A percentile compares a stretch with the other conserved stretches of the same genome.
Conservation (phyloP, 2,329 filamentous ascomycete species). For the Trichoderma polysporum region DNA sequence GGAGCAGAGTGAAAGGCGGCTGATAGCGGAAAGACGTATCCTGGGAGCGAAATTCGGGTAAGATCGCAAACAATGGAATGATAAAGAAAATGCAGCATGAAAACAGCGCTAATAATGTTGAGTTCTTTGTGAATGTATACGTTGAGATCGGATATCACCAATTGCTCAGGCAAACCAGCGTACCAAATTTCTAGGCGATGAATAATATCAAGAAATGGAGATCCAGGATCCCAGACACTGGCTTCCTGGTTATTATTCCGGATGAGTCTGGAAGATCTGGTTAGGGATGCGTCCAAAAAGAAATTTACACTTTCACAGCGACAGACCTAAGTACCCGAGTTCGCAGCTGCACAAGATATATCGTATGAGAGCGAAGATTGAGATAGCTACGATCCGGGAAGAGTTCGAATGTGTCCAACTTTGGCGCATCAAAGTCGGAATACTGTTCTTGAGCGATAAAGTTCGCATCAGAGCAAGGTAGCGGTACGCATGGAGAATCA, state of each 20-base stretch:
- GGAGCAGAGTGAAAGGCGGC: constrained; percentile 1
- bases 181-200: neutral
- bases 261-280: neutral
- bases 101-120: constrained; percentile 1
- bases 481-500: neutral
- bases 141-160: constrained; percentile 1
- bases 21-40: constrained; percentile 9
- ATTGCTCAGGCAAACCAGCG: neutral
- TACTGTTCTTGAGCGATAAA: constrained; percentile 5
- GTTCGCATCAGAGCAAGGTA: constrained; percentile 11
- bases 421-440: neutral
- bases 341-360: constrained; percentile 13
- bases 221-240: constrained; percentile 9
- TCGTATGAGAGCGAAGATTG: constrained; percentile 7
- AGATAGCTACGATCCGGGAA: neutral
- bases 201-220: constrained; percentile 12
- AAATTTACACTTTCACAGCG: neutral
- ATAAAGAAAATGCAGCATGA: constrained; percentile 15
- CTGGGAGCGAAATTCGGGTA: neutral
- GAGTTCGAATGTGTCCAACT: neutral
- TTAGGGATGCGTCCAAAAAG: neutral
- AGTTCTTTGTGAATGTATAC: constrained; percentile 15
- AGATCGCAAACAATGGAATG: constrained; percentile 11
- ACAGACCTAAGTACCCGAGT: constrained; percentile 3
- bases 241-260: neutral